Percentiles rank a stretch among this genome's conserved stretches.
Evolutionary conservation across 2,329 filamentous ascomycete species (phyloP).

Genomic region (Fusarium dimerum): DNA sequence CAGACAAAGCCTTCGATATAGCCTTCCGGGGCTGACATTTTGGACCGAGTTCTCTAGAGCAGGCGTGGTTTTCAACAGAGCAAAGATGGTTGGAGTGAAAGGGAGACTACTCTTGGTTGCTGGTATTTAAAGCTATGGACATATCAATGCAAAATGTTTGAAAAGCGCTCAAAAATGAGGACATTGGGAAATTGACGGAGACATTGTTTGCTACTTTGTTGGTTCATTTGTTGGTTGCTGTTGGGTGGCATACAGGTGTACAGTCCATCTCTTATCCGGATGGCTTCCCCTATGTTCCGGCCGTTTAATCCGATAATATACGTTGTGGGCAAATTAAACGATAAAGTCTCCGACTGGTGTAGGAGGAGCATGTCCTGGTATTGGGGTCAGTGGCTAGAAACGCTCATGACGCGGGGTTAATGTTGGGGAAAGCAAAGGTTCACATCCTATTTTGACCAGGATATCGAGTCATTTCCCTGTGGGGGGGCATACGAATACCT

Average conservation of each 20-base stretch:
- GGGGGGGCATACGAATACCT: background rate
- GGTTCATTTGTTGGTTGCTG: constrained; percentile 2
- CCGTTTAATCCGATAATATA: background rate
- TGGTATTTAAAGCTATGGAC: constrained; percentile 9
- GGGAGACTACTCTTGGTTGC: background rate
- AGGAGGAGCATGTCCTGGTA: no score
- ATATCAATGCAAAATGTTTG: background rate
- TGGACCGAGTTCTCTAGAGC: constrained; percentile 1
- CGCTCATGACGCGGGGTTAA: constrained; percentile 6
- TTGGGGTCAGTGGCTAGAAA: constrained; percentile 1
- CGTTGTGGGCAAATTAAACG: no score
- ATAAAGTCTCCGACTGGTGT: no score
- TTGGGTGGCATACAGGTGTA: constrained; percentile 1
- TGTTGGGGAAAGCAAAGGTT: background rate
- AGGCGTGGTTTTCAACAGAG: background rate
- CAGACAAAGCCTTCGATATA: constrained; percentile 15
- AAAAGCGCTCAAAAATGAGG: background rate
- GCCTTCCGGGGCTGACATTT: constrained; percentile 15
- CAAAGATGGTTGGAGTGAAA: constrained; percentile 1
- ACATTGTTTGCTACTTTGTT: constrained; percentile 2
- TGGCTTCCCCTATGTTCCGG: constrained; percentile 13
- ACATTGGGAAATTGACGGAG: constrained; percentile 1
- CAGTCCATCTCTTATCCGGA: constrained; percentile 5
- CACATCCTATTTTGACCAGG: background rate
- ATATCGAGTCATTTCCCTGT: constrained; percentile 10